Evolutionary conservation across 2,329 filamentous ascomycete species (phyloP).

Genomic region (Penicillium italicum): DNA sequence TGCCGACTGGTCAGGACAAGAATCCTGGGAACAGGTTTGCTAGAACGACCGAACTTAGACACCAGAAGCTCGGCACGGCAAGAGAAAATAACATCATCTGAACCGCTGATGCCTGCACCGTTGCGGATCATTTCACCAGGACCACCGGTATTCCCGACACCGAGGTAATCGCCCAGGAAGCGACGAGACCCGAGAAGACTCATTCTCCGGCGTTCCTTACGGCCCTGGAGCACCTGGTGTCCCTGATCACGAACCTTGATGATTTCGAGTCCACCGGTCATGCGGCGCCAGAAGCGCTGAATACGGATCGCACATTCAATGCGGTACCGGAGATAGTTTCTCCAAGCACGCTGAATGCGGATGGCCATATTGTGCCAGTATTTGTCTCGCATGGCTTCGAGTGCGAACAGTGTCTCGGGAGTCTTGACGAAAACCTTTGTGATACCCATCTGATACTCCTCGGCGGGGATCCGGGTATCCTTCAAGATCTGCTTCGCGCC

Average conservation of each 20-base stretch:
- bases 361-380: conserved; percentile 99
- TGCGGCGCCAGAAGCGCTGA: conserved; percentile 92
- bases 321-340: conserved; percentile 89
- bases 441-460: conserved; percentile 96
- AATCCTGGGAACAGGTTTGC: conserved; percentile 83
- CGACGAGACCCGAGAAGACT: conserved; percentile 86
- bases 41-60: conserved; percentile 93
- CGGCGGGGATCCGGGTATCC: conserved; percentile 89
- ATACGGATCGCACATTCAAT: conserved; percentile 90
- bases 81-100: conserved; percentile 78
- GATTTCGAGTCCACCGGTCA: conserved; percentile 84
- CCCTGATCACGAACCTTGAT: conserved; percentile 84
- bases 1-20: conserved; percentile 81
- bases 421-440: conserved; percentile 98
- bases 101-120: conserved; percentile 62
- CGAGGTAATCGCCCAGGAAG: conserved; percentile 93
- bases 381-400: conserved; percentile 95
- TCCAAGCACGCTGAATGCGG: conserved; percentile 93
- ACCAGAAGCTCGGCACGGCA: conserved; percentile 86
- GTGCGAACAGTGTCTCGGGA: conserved; percentile 90
- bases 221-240: conserved; percentile 72
- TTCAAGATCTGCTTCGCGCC: conserved; percentile 91
- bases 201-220: conserved; percentile 87
- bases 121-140: conserved; percentile 77
- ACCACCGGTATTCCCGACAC: conserved; percentile 74